These are phyloP conservation scores for Rhizopus arrhizus DNA, from an alignment of 371 early-diverging fungal species.

Conservation along the genomic window DNA sequence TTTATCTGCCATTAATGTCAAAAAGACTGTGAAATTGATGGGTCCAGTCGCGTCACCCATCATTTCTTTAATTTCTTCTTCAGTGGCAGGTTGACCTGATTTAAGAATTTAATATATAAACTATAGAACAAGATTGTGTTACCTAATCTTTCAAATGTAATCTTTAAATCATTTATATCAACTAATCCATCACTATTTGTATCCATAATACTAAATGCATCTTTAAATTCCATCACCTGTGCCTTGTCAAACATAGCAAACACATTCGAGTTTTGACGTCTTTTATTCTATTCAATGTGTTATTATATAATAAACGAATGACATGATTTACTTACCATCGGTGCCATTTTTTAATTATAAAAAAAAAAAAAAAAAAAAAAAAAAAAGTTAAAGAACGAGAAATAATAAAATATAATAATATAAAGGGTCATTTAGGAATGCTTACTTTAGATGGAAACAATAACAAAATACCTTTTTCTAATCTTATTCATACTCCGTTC, in stretches of 20 bases:
- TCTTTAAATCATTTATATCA: slow-evolving; percentile 86
- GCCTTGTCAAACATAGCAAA: slow-evolving; percentile 98
- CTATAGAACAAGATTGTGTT: not conserved
- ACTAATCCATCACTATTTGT: slow-evolving; percentile 87
- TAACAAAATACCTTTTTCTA: too few species aligned
- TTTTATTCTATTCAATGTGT: slow-evolving; percentile 30
- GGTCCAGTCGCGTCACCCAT: slow-evolving; percentile 70
- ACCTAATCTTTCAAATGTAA: slow-evolving; percentile 66
- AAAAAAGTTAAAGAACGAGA: too few species aligned
- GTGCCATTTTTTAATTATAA: slow-evolving; percentile 16
- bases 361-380: not conserved
- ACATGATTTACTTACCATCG: slow-evolving; percentile 13
- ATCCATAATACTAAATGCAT: slow-evolving; percentile 94
- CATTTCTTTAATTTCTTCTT: slow-evolving; percentile 90
- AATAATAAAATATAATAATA: not conserved
- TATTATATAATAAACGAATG: not conserved
- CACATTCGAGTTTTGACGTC: slow-evolving; percentile 97
- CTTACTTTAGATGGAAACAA: not conserved
- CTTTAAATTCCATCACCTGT: slow-evolving; percentile 94
- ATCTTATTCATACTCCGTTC: too few species aligned
- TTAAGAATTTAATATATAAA: not conserved
- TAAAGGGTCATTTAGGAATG: not conserved
- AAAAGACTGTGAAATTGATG: slow-evolving; percentile 92
- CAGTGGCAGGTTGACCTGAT: slow-evolving; percentile 78
- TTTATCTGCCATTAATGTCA: slow-evolving; percentile 94